Evolutionary conservation across 2,329 filamentous ascomycete species (phyloP).

Genomic region (Knoxdaviesia proteae): DNA sequence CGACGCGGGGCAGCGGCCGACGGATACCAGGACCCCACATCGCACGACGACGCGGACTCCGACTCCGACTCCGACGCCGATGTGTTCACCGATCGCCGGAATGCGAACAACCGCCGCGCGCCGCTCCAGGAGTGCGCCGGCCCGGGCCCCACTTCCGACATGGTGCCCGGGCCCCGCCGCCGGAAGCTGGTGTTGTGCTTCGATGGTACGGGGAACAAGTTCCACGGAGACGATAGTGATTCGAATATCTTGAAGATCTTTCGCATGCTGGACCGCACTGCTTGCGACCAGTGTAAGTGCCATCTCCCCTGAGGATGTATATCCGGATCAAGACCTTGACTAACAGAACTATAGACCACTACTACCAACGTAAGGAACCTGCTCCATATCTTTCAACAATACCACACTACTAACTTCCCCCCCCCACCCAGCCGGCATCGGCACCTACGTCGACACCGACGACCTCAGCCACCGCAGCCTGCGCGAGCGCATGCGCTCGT

Average conservation of each 20-base stretch:
- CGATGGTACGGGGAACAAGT: constrained; percentile 43
- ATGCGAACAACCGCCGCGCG: too few species aligned
- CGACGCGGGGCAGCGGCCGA: too few species aligned
- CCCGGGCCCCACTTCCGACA: neutral
- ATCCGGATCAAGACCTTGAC: neutral
- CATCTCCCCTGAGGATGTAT: neutral
- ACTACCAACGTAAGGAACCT: constrained; percentile 35
- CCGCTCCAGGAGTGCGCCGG: neutral
- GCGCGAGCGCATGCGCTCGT: constrained; percentile 37
- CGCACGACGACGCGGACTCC: too few species aligned
- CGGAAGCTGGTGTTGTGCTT: constrained; percentile 39
- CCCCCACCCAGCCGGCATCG: constrained; percentile 35
- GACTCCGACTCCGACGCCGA: too few species aligned
- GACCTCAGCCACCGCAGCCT: constrained; percentile 36
- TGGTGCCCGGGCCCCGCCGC: constrained; percentile 6
- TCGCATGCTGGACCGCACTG: constrained; percentile 44
- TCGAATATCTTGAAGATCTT: constrained; percentile 52
- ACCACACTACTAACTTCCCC: constrained; percentile 1
- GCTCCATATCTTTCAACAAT: neutral
- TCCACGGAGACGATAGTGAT: constrained; percentile 39
- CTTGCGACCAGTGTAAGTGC: constrained; percentile 33
- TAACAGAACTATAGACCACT: constrained; percentile 20
- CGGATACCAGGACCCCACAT: too few species aligned
- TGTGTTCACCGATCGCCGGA: too few species aligned
- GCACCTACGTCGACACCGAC: constrained; percentile 46